Percentiles rank a stretch among this genome's conserved stretches.
Evolutionary conservation across 2,329 filamentous ascomycete genomes (phyloP).

Genomic region (Trichophyton schoenleinii): DNA sequence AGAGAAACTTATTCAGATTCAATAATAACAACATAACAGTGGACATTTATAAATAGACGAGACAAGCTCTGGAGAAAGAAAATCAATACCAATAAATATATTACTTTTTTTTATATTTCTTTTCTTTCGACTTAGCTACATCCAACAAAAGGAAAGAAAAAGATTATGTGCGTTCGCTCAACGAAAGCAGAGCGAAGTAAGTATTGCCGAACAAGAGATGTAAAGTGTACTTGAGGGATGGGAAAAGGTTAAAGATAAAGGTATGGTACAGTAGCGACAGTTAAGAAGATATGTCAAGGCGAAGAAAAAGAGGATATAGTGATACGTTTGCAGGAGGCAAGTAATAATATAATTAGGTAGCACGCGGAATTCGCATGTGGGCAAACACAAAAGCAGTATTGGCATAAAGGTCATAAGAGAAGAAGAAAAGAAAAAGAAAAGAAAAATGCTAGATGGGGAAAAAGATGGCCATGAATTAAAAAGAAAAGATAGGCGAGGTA

Average conservation of each 20-base stretch:
- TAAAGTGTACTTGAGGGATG: constrained; percentile 8
- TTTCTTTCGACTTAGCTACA: neutral
- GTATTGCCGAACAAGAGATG: constrained; percentile 6
- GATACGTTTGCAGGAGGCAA: neutral
- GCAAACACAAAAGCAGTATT: neutral
- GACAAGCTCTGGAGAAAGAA: neutral
- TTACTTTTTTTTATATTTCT: neutral
- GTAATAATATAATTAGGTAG: neutral
- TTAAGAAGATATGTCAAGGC: neutral
- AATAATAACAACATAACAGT: no score
- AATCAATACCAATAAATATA: neutral
- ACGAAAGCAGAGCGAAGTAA: neutral
- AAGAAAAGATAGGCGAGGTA: neutral
- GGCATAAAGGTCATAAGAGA: constrained; percentile 1
- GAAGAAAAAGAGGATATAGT: neutral
- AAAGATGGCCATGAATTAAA: neutral
- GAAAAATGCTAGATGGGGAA: neutral
- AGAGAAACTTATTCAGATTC: no score
- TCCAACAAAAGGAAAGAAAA: neutral
- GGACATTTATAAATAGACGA: neutral
- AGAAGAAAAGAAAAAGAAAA: neutral
- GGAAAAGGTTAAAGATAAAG: constrained; percentile 5
- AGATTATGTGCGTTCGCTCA: neutral
- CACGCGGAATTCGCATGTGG: neutral
- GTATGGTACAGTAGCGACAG: neutral